Evolutionary conservation across 306 rosid genomes (phyloP).

Genomic region (Malus domestica): ASM211411v1 NC_041803.1:52767001-52767500

Average conservation of each 20-base stretch:
- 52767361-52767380: background rate
- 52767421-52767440: background rate
- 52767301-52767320: background rate
- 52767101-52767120: background rate
- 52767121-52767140: background rate
- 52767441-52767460: background rate
- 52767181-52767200: background rate
- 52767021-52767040: background rate
- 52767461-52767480: background rate
- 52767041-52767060: background rate
- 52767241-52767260: background rate
- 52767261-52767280: background rate
- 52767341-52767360: background rate
- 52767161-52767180: background rate
- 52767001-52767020: background rate
- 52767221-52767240: background rate
- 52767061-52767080: background rate
- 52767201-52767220: background rate
- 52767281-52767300: background rate
- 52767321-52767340: background rate
- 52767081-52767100: background rate
- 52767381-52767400: background rate
- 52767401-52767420: background rate
- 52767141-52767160: background rate
- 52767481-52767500: background rate